Evolutionary conservation across 2,329 filamentous ascomycete species (phyloP).

Genomic region (Claviceps maximensis): DNA sequence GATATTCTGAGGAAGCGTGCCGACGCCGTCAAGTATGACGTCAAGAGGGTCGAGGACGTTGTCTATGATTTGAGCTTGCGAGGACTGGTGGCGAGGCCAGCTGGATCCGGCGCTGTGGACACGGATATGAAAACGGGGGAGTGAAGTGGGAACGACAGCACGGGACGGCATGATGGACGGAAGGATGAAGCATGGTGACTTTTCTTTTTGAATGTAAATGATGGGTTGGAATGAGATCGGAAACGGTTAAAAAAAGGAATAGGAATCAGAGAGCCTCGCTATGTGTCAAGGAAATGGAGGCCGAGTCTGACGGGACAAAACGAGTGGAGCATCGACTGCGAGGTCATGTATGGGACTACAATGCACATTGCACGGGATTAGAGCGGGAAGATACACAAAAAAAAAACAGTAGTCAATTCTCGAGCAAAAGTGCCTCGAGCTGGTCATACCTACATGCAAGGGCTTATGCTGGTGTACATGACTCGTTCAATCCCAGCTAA

Average conservation of each 20-base stretch:
- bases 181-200: too few relatives aligned
- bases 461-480: neutral
- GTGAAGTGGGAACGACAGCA: constrained; percentile 9
- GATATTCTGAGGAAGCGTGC: constrained; percentile 77
- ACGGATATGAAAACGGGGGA: constrained; percentile 25
- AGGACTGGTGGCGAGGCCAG: constrained; percentile 52
- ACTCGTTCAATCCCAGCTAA: neutral
- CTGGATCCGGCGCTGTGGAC: constrained; percentile 14
- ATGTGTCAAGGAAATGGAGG: too few relatives aligned
- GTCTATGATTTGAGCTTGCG: constrained; percentile 89
- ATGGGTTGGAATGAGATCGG: too few relatives aligned
- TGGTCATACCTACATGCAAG: neutral
- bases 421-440: neutral
- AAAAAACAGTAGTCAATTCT: neutral
- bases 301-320: too few relatives aligned
- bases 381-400: neutral
- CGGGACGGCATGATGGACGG: too few relatives aligned
- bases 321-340: too few relatives aligned
- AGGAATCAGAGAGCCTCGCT: too few relatives aligned
- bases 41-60: constrained; percentile 97
- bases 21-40: constrained; percentile 90
- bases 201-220: too few relatives aligned
- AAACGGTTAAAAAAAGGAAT: too few relatives aligned
- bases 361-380: neutral
- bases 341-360: too few relatives aligned